A percentile compares a stretch with the other conserved stretches of the same genome.
Conservation (phyloP, 2,329 filamentous ascomycete genomes). For the Xylariales sp. region DNA sequence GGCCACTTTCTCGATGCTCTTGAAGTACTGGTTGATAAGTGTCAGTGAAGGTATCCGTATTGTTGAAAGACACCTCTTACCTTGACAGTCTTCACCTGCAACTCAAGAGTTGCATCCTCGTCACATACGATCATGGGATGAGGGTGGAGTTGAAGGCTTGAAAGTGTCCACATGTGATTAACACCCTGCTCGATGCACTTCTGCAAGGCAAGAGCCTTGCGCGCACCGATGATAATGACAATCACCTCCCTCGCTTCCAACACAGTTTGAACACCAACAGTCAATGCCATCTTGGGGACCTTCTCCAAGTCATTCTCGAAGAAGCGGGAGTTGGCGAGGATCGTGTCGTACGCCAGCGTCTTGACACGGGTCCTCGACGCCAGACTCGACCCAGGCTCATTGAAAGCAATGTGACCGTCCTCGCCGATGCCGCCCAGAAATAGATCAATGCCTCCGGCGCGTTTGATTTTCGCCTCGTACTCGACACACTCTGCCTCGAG, state of each 20-base stretch:
- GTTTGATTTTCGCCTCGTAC: constrained; percentile 74
- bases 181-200: constrained; percentile 77
- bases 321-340: constrained; percentile 79
- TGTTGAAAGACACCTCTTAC: constrained; percentile 27
- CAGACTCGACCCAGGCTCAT: constrained; percentile 78
- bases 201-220: constrained; percentile 76
- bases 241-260: constrained; percentile 78
- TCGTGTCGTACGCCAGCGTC: constrained; percentile 82
- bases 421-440: constrained; percentile 83
- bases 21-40: constrained; percentile 53
- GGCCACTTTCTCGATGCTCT: constrained; percentile 64
- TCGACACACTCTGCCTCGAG: constrained; percentile 71
- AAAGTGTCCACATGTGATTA: constrained; percentile 90
- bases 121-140: constrained; percentile 81
- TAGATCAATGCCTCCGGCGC: constrained; percentile 73
- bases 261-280: constrained; percentile 79
- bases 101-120: constrained; percentile 69
- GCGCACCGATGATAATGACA: constrained; percentile 74
- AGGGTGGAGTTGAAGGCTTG: constrained; percentile 72
- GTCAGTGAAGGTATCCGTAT: constrained; percentile 1
- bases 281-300: constrained; percentile 78
- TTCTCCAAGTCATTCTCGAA: constrained; percentile 69
- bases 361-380: constrained; percentile 77
- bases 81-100: constrained; percentile 70
- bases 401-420: constrained; percentile 87